Evolutionary conservation across 2,329 filamentous ascomycete species (phyloP).

Genomic region (Berkeleyomyces basicola): DNA sequence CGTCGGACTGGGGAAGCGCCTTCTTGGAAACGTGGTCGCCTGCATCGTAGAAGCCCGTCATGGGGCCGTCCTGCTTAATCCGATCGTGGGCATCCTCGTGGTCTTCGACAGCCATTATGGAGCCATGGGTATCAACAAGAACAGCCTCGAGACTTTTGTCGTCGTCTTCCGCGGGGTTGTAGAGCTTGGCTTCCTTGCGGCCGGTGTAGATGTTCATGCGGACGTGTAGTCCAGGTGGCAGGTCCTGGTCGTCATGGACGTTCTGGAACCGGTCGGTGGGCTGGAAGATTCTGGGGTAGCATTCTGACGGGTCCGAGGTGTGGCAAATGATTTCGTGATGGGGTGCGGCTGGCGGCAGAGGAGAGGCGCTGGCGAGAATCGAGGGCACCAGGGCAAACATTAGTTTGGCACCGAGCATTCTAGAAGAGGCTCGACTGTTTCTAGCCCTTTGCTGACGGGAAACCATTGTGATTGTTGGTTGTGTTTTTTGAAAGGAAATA

Average conservation of each 20-base stretch:
- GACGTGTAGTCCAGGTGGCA: conserved; percentile 49
- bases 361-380: conserved; percentile 5
- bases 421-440: neutral
- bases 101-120: conserved; percentile 37
- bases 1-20: conserved; percentile 16
- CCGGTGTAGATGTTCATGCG: conserved; percentile 49
- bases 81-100: conserved; percentile 22
- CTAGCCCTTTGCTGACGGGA: neutral
- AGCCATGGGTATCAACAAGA: conserved; percentile 27
- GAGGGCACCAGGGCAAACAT: conserved; percentile 5
- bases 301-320: conserved; percentile 40
- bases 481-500: neutral
- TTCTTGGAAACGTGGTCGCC: conserved; percentile 6
- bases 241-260: conserved; percentile 46
- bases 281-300: conserved; percentile 48
- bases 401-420: neutral
- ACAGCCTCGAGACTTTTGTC: conserved; percentile 33
- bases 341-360: neutral
- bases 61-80: conserved; percentile 34
- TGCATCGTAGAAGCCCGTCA: conserved; percentile 28
- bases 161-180: conserved; percentile 37
- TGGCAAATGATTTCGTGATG: conserved; percentile 47
- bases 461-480: neutral
- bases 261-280: conserved; percentile 48
- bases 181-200: conserved; percentile 47